Percentiles rank a stretch among this genome's conserved stretches.
Conservation (phyloP, 495 filamentous ascomycete genomes). For the Penicillium samsonianum region DNA sequence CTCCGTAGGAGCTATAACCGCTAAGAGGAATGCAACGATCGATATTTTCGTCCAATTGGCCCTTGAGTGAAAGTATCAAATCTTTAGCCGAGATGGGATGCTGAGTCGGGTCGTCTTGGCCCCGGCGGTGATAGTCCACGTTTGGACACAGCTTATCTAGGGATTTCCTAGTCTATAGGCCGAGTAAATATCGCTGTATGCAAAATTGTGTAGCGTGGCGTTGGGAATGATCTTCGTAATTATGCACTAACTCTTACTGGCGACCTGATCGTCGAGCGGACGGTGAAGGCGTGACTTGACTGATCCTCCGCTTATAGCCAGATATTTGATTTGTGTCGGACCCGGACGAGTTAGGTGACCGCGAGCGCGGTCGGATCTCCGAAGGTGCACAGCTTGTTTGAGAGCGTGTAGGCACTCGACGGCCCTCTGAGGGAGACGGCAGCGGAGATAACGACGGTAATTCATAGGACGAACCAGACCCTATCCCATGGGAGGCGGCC, state of each 20-base stretch:
- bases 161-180: slow-evolving; percentile 32
- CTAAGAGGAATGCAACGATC: slow-evolving; percentile 32
- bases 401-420: slow-evolving; percentile 27
- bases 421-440: slow-evolving; percentile 17
- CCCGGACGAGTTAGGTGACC: no score
- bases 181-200: slow-evolving; percentile 49
- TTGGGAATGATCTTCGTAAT: slow-evolving; percentile 14
- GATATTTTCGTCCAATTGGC: slow-evolving; percentile 32
- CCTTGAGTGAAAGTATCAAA: slow-evolving; percentile 21
- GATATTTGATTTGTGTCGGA: no score
- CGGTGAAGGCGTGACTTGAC: no score
- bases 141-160: slow-evolving; percentile 50
- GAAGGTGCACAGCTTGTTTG: slow-evolving; percentile 21
- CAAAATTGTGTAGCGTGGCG: slow-evolving; percentile 36
- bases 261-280: no score
- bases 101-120: slow-evolving; percentile 2
- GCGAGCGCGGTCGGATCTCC: no score
- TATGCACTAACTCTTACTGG: slow-evolving; percentile 5
- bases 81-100: neutral
- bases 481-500: no score
- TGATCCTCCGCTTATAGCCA: no score
- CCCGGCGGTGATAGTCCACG: slow-evolving; percentile 32
- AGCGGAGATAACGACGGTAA: slow-evolving; percentile 24
- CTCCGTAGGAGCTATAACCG: slow-evolving; percentile 27
- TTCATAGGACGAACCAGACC: slow-evolving; percentile 24